Base-by-base conservation (phyloP, 2,329 filamentous ascomycete genomes). In the Ophiostoma fasciatum region DNA sequence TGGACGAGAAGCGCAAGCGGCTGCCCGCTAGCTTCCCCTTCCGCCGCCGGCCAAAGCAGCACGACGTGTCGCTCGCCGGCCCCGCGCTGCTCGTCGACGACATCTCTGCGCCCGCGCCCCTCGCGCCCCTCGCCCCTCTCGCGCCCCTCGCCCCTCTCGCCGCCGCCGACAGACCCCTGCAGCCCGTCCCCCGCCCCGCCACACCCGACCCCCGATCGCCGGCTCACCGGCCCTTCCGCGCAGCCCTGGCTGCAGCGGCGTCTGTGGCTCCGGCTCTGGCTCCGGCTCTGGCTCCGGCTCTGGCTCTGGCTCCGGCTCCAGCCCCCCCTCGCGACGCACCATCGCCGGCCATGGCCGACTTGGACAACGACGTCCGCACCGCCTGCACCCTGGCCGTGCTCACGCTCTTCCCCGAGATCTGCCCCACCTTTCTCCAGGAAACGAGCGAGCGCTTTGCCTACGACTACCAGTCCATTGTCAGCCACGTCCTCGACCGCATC, bases 391-490 rank as follows among this genome's bases (percentile, higher is more conserved):
- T 49, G 13, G 37, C 43, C 4, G 46, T 61, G 12, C 42, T 55
- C 8, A 31, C 38, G 5, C 32, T 66, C 8, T 66, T 69, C 39
- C 61, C 63, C 0, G 58, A 68, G 28, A 62, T 69, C 3, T 65
- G 60, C 39, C 52, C 47, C 1, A 40, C 55, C 0, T 61, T 58
- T 36, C 48, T 68, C 11, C 38, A 48, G 6, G 31, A 40, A 5
- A 37, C 58, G 5, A 49, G 49, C 3, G 22, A 36, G 0, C 40
- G 51, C 21, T 36, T 56, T 6, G 27, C 20, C 2, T 55, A 57
- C 40, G 35, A 55, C 27, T 13, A 51, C 3, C 46, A 55, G 4
- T 37, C 37, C 1, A 45, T 61, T 20, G 54, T 67, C 27, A 46
- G 50, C 27, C 32, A 46, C 20, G 55, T 70, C 12, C 42, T 67